Base-by-base conservation (phyloP, 345 rosid species). In the Rhizophora mangle region DNA sequence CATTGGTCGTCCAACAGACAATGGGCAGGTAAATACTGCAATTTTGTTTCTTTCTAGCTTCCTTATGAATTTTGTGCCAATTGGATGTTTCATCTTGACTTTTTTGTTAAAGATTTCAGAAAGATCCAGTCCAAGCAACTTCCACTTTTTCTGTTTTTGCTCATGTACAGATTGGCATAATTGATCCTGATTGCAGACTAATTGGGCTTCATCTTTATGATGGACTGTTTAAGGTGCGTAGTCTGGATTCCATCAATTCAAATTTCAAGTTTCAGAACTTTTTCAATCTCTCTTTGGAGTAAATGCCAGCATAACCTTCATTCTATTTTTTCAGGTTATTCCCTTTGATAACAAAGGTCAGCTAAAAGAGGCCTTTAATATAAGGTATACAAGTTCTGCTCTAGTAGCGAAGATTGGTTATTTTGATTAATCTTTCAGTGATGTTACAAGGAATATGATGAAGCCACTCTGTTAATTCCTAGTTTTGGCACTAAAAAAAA, bases 271-370 rank as follows among this genome's bases (percentile, higher is more conserved):
- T 72, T 51, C 53, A 39, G 18, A 13, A 4, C 49, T 3, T 11
- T 43, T 18, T 43, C 49, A 3, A 13, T 43, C 18, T 3, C 18
- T 43, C 49, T 43, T 15, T 3, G 4, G 1, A 15, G 49, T 13
- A 11, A 11, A 11, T 13, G 18, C 18, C 15, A 3, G 49, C 19
- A 11, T 24, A 56, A n/a, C 39, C 18, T 18, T 43, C n/a, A 21
- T 56, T 57, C 66, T 72, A 57, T 76, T 63, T 29, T 54, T 11
- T 72, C 80, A 90, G 96, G 97, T 93, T 30, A 89, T 93, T 85
- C 97, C 97, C 53, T 93, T 94, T 75, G 93, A 94, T 82, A 96
- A 90, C 72, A 92, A 88, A 82, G 99, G 97, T 74, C 93, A 88
- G 74, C 90, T 91, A 64, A 91, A 91, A 79, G 93, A 94, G 82